phyloP scores from a whole-genome alignment of 306 rosid genomes.

The Lathyrus sativus region DNA sequence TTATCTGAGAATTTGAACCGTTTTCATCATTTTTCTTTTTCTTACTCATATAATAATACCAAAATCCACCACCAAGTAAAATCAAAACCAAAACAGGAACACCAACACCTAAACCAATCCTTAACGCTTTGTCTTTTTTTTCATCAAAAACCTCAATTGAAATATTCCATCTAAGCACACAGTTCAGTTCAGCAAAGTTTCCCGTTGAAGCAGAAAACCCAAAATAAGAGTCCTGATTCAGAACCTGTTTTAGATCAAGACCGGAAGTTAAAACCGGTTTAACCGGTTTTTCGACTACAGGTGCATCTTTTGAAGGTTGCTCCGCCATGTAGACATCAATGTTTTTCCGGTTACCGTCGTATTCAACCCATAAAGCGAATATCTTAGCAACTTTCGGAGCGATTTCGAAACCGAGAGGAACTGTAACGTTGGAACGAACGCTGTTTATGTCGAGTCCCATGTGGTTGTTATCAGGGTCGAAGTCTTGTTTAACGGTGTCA shows the following conservation, averaged over 20 bases:
- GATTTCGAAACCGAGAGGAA: conserved; percentile 52
- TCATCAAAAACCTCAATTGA: conserved; percentile 47
- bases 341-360: conserved; percentile 44
- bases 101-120: conserved; percentile 57
- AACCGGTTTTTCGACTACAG: conserved; percentile 43
- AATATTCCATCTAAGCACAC: conserved; percentile 67
- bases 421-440: conserved; percentile 43
- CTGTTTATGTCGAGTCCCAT: conserved; percentile 66
- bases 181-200: conserved; percentile 47
- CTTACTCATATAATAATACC: conserved; percentile 20
- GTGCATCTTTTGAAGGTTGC: conserved; percentile 12
- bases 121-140: neutral
- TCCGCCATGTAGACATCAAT: conserved; percentile 50
- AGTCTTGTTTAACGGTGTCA: conserved; percentile 63
- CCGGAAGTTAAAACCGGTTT: conserved; percentile 42
- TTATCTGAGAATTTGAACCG: conserved; percentile 37
- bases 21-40: conserved; percentile 36
- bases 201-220: conserved; percentile 84
- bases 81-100: conserved; percentile 33
- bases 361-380: conserved; percentile 61
- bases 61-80: conserved; percentile 32
- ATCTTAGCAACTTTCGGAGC: conserved; percentile 37
- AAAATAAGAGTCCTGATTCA: conserved; percentile 49
- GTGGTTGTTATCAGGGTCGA: conserved; percentile 66
- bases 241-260: conserved; percentile 40